A percentile compares a stretch with the other conserved stretches of the same genome.
phyloP scores from a whole-genome alignment of 2,329 filamentous ascomycete species.

The Pyrenophora graminea region DNA sequence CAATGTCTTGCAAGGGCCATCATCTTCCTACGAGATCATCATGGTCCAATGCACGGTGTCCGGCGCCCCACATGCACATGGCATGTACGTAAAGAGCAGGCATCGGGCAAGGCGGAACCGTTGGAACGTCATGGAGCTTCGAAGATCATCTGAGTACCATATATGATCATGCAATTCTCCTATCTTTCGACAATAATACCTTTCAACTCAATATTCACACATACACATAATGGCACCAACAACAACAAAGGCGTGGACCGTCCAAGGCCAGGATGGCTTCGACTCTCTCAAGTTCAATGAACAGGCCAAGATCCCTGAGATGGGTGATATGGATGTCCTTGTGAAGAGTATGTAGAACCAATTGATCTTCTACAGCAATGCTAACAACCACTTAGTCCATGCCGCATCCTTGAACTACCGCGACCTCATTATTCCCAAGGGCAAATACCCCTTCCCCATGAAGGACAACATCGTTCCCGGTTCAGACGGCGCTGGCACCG shows the following conservation, averaged over 20 bases:
- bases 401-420: conserved; percentile 56
- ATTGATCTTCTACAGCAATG: not conserved
- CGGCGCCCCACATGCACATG: conserved; percentile 20
- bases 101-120: conserved; percentile 3
- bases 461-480: conserved; percentile 50
- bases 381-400: conserved; percentile 46
- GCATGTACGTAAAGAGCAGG: conserved; percentile 16
- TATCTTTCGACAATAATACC: too few relatives aligned
- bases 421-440: conserved; percentile 54
- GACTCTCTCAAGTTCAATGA: conserved; percentile 63
- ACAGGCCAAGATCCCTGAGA: conserved; percentile 58
- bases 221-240: conserved; percentile 44
- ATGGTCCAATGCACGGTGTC: too few relatives aligned
- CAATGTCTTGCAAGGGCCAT: too few relatives aligned
- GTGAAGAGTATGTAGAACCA: conserved; percentile 58
- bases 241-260: conserved; percentile 61
- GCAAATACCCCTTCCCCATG: conserved; percentile 52
- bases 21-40: too few relatives aligned
- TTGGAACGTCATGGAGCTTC: not conserved
- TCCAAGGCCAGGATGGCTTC: conserved; percentile 61
- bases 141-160: not conserved
- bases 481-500: conserved; percentile 59
- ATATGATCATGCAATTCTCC: too few relatives aligned
- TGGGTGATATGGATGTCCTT: conserved; percentile 73
- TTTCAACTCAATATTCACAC: not conserved